Evolutionary conservation across 257 asterid genomes (phyloP), one percentile per base, ranked within the genome.

Genomic region (Coffea eugenioides): DNA sequence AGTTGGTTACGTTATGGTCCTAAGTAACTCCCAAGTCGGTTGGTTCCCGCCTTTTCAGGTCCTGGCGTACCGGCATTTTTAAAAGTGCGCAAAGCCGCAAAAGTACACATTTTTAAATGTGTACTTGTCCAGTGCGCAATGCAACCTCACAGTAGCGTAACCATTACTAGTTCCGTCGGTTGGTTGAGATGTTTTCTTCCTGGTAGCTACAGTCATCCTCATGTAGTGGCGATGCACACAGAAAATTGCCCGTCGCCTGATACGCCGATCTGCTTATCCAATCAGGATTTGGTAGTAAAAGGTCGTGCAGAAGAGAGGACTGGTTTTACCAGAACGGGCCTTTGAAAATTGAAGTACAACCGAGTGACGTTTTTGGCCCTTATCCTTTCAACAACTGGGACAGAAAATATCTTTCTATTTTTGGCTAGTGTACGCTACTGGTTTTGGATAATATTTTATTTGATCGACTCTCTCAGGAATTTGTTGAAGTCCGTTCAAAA

Each of bases 41-140:
- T 88, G 79, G 89, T 88, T 88, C 91, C 91, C 92, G 92, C 90
- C 82, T 80, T 86, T 66, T 64, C 31, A 83, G 92, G 86, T 87
- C 77, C 84, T 80, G 72, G 74, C 80, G 84, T 81, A 4, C 43
- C 43, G 1, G 43, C 43, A 39, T 39, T 39, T 39, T 39, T 39
- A 39, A 39, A 39, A 39, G 43, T 3, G 43, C 43, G 43, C 43
- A 31, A 31, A 31, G 34, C 34, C 34, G 43, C 43, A 39, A 39
- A 27, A 27, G 27, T 27, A 27, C 27, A 27, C 27, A 27, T 27
- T 27, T 27, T 27, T 27, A 27, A 27, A 27, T 27, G 27, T 27
- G 34, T 31, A 31, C 34, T 31, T 31, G 34, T 31, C 34, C 34
- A 31, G 34, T 39, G 43, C 1, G 43, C 43, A 39, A 39, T 4